phyloP scores from a whole-genome alignment of 2,329 filamentous ascomycete genomes.

The Penicillium oxalicum region DNA sequence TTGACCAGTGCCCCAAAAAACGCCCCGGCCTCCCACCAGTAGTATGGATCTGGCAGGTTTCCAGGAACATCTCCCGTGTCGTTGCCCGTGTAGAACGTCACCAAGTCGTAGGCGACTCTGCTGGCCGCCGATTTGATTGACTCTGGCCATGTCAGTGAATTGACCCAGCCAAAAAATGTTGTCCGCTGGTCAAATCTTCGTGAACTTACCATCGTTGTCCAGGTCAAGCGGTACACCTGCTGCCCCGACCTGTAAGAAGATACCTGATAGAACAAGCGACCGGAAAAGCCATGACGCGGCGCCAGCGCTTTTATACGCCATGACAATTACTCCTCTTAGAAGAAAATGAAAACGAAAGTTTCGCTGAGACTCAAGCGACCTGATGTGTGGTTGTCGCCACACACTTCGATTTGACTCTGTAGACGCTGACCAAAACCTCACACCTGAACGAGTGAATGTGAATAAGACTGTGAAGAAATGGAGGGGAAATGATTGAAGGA shows the following conservation, averaged over 20 bases:
- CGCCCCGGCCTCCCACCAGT: conserved; percentile 42
- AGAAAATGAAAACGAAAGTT: not conserved
- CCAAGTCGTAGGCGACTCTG: conserved; percentile 43
- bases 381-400: no score
- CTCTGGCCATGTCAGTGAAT: conserved; percentile 21
- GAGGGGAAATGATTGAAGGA: no score
- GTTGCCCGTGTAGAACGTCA: conserved; percentile 47
- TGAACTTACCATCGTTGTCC: conserved; percentile 5
- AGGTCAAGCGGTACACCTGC: conserved; percentile 7
- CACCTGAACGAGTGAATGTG: no score
- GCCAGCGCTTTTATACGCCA: not conserved
- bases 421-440: no score
- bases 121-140: conserved; percentile 45
- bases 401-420: no score
- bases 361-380: no score
- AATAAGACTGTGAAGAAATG: no score
- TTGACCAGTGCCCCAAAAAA: conserved; percentile 39
- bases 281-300: conserved; percentile 4
- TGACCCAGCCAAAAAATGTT: not conserved
- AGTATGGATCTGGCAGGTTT: conserved; percentile 46
- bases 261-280: conserved; percentile 1
- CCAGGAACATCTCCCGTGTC: conserved; percentile 47
- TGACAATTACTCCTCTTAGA: not conserved
- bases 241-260: not conserved
- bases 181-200: not conserved